Conservation (phyloP, 1,139 yeast species). For the Yarrowia galli region DNA sequence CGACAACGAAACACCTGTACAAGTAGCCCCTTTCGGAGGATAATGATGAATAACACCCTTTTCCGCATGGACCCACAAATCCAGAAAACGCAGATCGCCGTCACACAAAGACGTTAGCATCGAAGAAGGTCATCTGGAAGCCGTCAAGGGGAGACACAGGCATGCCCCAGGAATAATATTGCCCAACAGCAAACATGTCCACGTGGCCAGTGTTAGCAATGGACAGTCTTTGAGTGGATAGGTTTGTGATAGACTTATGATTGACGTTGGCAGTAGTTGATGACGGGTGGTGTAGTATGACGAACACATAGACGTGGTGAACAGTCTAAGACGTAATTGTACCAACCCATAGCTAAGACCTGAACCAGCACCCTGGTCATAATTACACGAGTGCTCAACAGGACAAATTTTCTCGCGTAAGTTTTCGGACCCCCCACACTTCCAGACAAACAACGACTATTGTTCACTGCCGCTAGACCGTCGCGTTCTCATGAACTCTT, state of each 20-base stretch:
- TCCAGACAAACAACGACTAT: neutral
- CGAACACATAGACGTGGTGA: too few relatives aligned
- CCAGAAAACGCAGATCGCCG: slow-evolving; percentile 1
- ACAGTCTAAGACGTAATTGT: too few relatives aligned
- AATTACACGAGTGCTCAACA: neutral
- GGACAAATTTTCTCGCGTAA: neutral
- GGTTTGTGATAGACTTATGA: neutral
- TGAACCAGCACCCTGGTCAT: too few relatives aligned
- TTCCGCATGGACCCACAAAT: neutral
- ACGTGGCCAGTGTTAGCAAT: neutral
- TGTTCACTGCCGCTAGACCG: neutral
- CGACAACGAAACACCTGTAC: too few relatives aligned
- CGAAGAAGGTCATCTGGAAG: neutral
- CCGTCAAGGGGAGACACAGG: neutral
- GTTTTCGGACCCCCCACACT: slow-evolving; percentile 22
- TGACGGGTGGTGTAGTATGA: too few relatives aligned
- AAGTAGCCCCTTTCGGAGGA: neutral
- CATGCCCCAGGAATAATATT: neutral
- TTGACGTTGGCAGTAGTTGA: too few relatives aligned
- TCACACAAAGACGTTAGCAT: neutral
- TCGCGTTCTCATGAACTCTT: neutral
- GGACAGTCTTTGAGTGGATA: neutral
- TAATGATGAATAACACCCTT: neutral
- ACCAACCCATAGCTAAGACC: too few relatives aligned
- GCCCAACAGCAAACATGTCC: neutral